Percentiles rank a stretch among this genome's conserved stretches.
phyloP scores from a whole-genome alignment of 805 yeast genomes.

The Myxozyma melibiosi region DNA sequence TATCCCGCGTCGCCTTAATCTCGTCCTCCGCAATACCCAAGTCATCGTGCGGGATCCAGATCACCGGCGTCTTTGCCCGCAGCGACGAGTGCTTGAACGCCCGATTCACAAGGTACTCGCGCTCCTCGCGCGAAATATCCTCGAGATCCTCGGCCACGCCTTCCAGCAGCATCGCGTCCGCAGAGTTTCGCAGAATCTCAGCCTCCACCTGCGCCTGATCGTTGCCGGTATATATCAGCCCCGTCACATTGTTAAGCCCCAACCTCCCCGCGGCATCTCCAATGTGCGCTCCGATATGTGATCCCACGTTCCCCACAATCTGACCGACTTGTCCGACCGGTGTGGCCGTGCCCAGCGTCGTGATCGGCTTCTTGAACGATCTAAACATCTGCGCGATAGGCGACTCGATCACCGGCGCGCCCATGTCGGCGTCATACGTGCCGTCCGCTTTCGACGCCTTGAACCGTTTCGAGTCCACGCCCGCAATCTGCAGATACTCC shows the following conservation, averaged over 20 bases:
- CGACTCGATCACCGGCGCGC: constrained; percentile 13
- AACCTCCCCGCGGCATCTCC: constrained; percentile 16
- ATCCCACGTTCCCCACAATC: background rate
- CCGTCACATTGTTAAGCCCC: constrained; percentile 15
- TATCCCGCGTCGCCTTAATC: constrained; percentile 36
- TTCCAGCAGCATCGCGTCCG: constrained; percentile 34
- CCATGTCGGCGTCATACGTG: constrained; percentile 10
- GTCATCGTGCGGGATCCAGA: constrained; percentile 52
- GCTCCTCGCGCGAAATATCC: constrained; percentile 35
- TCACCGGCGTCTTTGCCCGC: constrained; percentile 39
- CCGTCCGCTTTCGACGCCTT: constrained; percentile 6
- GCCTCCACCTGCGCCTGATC: constrained; percentile 15
- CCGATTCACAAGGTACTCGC: constrained; percentile 35
- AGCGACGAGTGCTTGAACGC: constrained; percentile 42
- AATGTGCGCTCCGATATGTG: constrained; percentile 2
- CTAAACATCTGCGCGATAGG: constrained; percentile 22
- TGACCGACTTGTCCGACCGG: constrained; percentile 16
- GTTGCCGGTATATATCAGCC: constrained; percentile 29
- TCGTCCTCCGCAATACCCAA: constrained; percentile 45
- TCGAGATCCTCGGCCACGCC: constrained; percentile 38
- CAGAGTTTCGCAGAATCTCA: constrained; percentile 22
- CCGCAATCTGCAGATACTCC: constrained; percentile 3
- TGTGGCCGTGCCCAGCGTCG: constrained; percentile 8
- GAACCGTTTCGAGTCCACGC: constrained; percentile 1
- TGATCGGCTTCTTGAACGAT: constrained; percentile 14